Conservation (phyloP, 176 grass and related monocot genomes). For the Hordeum marinum region DNA sequence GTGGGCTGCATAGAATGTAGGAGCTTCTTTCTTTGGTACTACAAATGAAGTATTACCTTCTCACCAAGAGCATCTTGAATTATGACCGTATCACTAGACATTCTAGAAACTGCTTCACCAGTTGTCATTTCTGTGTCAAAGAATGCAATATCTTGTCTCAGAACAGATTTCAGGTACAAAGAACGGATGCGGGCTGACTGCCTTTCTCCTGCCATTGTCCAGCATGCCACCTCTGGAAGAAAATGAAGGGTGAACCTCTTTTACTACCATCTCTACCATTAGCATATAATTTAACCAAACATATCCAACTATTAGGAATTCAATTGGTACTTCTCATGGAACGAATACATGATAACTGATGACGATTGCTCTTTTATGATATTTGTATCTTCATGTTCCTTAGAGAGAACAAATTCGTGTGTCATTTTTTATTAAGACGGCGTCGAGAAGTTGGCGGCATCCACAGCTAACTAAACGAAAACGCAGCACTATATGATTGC, state of each 20-base stretch:
- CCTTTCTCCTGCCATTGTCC: constrained; percentile 53
- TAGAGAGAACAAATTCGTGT: neutral
- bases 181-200: constrained; percentile 51
- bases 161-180: constrained; percentile 46
- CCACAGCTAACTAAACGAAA: neutral
- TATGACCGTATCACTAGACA: constrained; percentile 46
- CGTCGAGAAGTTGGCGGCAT: neutral
- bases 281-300: neutral
- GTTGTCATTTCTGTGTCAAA: constrained; percentile 66
- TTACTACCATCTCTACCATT: neutral
- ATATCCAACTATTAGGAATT: neutral
- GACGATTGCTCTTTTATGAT: neutral
- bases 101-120: constrained; percentile 44
- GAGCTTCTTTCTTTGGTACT: neutral
- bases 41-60: constrained; percentile 37
- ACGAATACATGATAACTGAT: neutral
- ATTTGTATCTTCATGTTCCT: neutral
- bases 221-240: constrained; percentile 53
- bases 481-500: neutral
- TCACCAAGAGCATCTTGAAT: constrained; percentile 57
- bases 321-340: neutral
- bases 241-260: constrained; percentile 12
- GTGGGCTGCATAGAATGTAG: neutral
- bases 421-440: neutral
- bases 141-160: constrained; percentile 53